phyloP scores from a whole-genome alignment of 768 basidiomycete species.

The Cystobasidium ongulense region DNA sequence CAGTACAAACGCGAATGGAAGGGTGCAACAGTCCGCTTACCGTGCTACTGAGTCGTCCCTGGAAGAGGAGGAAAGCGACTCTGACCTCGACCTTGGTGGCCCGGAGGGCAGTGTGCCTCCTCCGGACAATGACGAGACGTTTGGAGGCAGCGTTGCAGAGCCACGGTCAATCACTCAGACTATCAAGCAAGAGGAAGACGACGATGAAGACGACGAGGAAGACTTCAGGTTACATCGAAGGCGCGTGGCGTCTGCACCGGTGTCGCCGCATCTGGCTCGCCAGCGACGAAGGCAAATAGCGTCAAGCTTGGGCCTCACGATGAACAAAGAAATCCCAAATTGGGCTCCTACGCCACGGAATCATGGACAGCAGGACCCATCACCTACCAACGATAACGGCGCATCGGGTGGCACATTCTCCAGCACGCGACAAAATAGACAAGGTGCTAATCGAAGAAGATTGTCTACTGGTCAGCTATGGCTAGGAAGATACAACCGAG shows the following conservation, averaged over 20 bases:
- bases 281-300: constrained; percentile 13
- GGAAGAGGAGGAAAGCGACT: constrained; percentile 31
- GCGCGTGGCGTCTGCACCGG: constrained; percentile 17
- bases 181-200: background rate
- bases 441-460: background rate
- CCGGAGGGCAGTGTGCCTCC: constrained; percentile 4
- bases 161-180: background rate
- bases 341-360: background rate
- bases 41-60: constrained; percentile 42
- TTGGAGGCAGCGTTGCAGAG: background rate
- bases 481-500: constrained; percentile 6
- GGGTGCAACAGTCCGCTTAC: constrained; percentile 39
- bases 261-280: background rate
- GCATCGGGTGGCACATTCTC: background rate
- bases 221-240: background rate
- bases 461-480: constrained; percentile 20
- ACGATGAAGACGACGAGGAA: constrained; percentile 24
- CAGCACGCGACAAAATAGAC: background rate
- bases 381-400: background rate
- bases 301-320: constrained; percentile 7
- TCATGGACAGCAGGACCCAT: background rate
- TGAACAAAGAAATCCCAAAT: background rate
- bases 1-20: constrained; percentile 35
- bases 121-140: constrained; percentile 1
- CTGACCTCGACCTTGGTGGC: constrained; percentile 23